Percentiles rank a stretch among this genome's conserved stretches.
phyloP scores from a whole-genome alignment of 2,329 filamentous ascomycete species.

The Magnaporthales sp. region DNA sequence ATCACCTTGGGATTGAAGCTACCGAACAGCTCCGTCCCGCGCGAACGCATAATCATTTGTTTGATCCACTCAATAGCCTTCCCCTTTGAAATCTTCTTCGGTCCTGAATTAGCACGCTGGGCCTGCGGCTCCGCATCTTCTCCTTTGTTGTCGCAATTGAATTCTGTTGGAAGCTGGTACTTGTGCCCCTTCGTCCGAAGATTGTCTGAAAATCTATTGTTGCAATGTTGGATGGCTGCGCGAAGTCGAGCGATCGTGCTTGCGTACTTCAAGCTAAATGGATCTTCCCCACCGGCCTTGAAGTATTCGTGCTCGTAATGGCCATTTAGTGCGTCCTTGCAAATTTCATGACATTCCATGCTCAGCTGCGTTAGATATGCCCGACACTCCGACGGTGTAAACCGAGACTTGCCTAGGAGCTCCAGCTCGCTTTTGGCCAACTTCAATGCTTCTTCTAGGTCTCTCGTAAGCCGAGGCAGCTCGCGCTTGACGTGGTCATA shows the following conservation, averaged over 20 bases:
- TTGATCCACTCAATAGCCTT: constrained; percentile 16
- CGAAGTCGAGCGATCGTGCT: neutral
- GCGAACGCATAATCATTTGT: constrained; percentile 15
- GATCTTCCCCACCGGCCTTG: neutral
- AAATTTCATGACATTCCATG: neutral
- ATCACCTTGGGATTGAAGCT: constrained; percentile 25
- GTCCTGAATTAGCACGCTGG: neutral
- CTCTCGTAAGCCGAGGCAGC: constrained; percentile 33
- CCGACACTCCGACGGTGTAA: neutral
- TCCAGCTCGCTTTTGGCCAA: constrained; percentile 27
- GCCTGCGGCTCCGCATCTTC: neutral
- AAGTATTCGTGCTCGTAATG: neutral
- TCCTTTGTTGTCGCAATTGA: neutral
- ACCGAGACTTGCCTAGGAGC: constrained; percentile 21
- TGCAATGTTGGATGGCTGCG: neutral
- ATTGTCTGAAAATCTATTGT: neutral
- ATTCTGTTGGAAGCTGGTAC: neutral
- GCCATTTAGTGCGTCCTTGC: neutral
- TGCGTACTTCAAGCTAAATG: neutral
- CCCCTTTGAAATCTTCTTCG: neutral
- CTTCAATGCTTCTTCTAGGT: constrained; percentile 29
- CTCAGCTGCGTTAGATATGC: neutral
- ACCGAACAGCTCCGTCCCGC: constrained; percentile 25
- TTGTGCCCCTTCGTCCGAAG: constrained; percentile 1
- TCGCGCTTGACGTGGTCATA: constrained; percentile 34